Evolutionary conservation across 2,329 filamentous ascomycete species (phyloP).

Genomic region (Diaporthe batatas): DNA sequence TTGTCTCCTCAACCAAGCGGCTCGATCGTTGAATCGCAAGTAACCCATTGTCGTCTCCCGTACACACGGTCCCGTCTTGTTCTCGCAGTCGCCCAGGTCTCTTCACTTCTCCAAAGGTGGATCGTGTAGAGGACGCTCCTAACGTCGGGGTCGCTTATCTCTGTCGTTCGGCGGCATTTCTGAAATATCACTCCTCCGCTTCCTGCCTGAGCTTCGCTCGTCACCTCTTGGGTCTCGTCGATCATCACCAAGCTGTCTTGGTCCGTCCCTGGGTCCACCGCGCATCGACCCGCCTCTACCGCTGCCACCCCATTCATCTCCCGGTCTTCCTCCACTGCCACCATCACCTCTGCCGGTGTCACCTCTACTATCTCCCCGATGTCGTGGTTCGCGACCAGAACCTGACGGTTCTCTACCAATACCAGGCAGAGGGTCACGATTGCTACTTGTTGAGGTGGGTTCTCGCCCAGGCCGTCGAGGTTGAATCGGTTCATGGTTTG

Average conservation of each 20-base stretch:
- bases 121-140: conserved; percentile 43
- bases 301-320: conserved; percentile 54
- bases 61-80: not conserved
- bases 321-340: conserved; percentile 48
- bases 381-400: conserved; percentile 48
- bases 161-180: conserved; percentile 57
- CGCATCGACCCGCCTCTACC: conserved; percentile 53
- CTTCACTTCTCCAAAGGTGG: conserved; percentile 18
- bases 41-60: not conserved
- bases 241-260: conserved; percentile 47
- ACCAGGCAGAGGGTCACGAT: conserved; percentile 45
- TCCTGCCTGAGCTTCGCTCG: conserved; percentile 50
- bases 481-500: conserved; percentile 44
- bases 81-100: not conserved
- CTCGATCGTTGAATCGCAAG: conserved; percentile 24
- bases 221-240: conserved; percentile 55
- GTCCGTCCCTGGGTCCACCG: conserved; percentile 52
- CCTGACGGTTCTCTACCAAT: conserved; percentile 46
- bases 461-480: conserved; percentile 48
- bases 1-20: conserved; percentile 26
- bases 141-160: conserved; percentile 69
- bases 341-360: conserved; percentile 48
- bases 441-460: conserved; percentile 40
- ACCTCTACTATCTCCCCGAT: conserved; percentile 45
- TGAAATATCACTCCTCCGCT: conserved; percentile 63